Base-by-base conservation (phyloP, 805 yeast species). In the Geotrichum ghanense region DNA sequence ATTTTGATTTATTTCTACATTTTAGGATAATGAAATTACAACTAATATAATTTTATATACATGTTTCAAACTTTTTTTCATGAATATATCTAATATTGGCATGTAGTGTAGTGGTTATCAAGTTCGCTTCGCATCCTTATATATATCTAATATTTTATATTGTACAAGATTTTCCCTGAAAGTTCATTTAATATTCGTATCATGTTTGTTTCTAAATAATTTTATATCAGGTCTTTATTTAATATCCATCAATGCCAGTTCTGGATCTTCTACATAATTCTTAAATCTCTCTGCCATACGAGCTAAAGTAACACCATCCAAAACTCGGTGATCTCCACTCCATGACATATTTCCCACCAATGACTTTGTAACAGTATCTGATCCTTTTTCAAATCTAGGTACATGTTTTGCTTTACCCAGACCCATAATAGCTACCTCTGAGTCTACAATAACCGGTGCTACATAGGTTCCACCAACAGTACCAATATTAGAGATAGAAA, bases 291-390 rank as follows among this genome's bases (percentile, higher is more conserved):
- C 51, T 2, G 56, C 63, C 55, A 57, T 47, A 25, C 50, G 40
- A 3, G 66, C 65, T 60, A 62, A 53, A n/a, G 65, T 59, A 50
- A 58, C 59, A 3, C 66, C 66, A 41, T 62, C 66, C 6, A 62
- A 46, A 1, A 60, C 60, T 10, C 66, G 52, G 43, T 62, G 66
- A 39, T 62, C 66, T 17, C 65, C 66, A 12, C 61, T 53, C 66
- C 66, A 62, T 20, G 61, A 54, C 31, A 58, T 53, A 46, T 58
- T 59, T 48, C 62, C 44, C 25, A 60, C 50, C 9, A 52, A 50
- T 14, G 47, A 44, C 1, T 65, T 58, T 4, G 57, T 55, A 6
- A 62, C 46, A 19, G 55, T 53, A 47, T 47, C 47, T n/a, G n/a
- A n/a, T 16, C 51, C 54, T 1, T 44, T 41, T 20, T 50, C 55